Base-by-base conservation (phyloP, 495 filamentous ascomycete genomes). In the Aspergillus bertholletiae region DNA sequence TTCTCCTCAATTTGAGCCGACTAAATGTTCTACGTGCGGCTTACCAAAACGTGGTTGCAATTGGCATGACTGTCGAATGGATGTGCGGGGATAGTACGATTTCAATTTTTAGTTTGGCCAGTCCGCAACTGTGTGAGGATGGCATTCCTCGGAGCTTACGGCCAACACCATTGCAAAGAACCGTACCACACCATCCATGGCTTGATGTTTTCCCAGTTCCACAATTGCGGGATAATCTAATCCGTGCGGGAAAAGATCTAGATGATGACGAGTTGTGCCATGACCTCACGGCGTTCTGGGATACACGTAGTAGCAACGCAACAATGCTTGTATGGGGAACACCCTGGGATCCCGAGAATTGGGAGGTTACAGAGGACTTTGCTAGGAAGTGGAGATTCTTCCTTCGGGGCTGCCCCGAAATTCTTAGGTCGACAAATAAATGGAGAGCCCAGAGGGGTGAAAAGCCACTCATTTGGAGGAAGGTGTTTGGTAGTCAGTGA, bases 321-420 rank as follows among this genome's bases (percentile, higher is more conserved):
- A 74, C 66, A 9, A 13, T 80, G 2, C 56, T 80, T 46, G 69
- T 76, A 6, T 80, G 77, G 77, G 64, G 66, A 1, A 67, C 74
- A 18, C 72, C 77, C 17, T 77, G 75, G 74, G 58, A 71, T 49
- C 53, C 63, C 2, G 51, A 51, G 0, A 67, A 69, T 9, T 80
- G 74, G 75, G 77, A 79, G 55, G 53, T 76, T 4, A 74, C 64
- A 2, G 70, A 73, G 45, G 28, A 52, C 12, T 79, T 80, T 46
- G 52, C 62, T 40, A 49, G 43, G 21, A 66, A 59, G 46, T 80
- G 75, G 74, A 60, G 57, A 0, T 80, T 73, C 62, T 56, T 74
- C 22, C 26, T 80, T 1, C 57, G 57, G 18, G 68, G 65, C 22
- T 79, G 75, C 51, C 47, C 54, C 37, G 70, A 69, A 20, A 49